These are phyloP conservation scores for Eucalyptus pumila DNA, from an alignment of 345 rosid species.

Conservation along the genomic window DNA sequence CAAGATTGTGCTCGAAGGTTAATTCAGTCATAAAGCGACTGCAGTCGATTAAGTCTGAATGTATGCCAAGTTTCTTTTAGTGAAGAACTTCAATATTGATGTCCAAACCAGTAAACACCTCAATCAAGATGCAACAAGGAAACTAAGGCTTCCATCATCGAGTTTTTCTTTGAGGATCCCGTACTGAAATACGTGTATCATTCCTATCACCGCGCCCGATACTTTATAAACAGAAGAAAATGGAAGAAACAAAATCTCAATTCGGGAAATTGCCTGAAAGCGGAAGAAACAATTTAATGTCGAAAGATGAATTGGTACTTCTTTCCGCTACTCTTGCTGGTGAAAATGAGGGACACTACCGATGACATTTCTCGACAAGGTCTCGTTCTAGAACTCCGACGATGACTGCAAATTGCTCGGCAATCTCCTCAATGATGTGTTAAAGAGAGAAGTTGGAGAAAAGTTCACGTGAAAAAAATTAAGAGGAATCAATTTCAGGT, in stretches of 20 bases:
- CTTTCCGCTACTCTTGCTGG: neutral
- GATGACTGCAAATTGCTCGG: constrained; percentile 83
- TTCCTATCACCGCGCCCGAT: neutral
- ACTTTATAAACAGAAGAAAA: neutral
- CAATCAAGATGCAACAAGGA: neutral
- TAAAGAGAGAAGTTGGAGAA: constrained; percentile 59
- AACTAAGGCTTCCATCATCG: neutral
- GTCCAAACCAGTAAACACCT: neutral
- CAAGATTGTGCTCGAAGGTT: too few relatives aligned
- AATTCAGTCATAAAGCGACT: too few relatives aligned
- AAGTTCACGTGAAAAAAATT: constrained; percentile 49
- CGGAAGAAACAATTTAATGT: neutral
- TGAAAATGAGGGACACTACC: constrained; percentile 68
- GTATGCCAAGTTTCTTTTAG: too few relatives aligned
- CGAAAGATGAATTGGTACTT: neutral
- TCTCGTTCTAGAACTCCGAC: constrained; percentile 77
- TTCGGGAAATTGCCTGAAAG: neutral
- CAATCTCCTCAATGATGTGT: constrained; percentile 64
- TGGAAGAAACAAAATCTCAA: neutral
- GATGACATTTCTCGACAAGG: constrained; percentile 84
- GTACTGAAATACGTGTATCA: neutral
- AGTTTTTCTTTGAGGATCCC: neutral
- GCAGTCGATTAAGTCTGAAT: too few relatives aligned
- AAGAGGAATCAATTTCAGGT: constrained; percentile 64
- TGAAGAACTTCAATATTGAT: neutral